phyloP scores from a whole-genome alignment of 176 grass and related monocot species.

The Dendrocalamus sinicus region DNA sequence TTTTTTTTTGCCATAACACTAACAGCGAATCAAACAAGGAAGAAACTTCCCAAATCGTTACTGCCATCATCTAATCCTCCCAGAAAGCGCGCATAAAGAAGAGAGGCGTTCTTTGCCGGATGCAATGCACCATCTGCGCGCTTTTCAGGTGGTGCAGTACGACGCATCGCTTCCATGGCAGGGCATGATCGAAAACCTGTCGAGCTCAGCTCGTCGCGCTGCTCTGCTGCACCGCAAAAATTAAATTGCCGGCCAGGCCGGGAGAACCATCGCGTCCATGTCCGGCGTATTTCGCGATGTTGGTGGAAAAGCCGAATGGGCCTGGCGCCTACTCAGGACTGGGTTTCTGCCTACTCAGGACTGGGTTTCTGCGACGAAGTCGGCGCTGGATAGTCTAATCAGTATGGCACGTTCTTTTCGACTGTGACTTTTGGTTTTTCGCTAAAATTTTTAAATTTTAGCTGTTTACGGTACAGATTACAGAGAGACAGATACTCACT shows the following conservation, averaged over 20 bases:
- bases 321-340: no score
- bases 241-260: background rate
- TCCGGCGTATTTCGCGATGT: background rate
- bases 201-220: background rate
- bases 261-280: background rate
- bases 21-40: background rate
- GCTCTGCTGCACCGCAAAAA: background rate
- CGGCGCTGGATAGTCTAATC: background rate
- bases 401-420: no score
- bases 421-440: no score
- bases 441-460: no score
- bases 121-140: background rate
- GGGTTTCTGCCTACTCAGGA: no score
- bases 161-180: slow-evolving; percentile 3
- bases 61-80: background rate
- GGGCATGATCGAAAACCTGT: background rate
- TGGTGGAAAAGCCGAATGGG: background rate
- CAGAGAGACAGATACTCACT: no score
- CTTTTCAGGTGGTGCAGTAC: slow-evolving; percentile 16
- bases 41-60: background rate
- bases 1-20: background rate
- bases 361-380: no score
- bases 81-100: background rate
- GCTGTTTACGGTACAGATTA: no score
- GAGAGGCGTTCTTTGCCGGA: background rate